Evolutionary conservation across 2,329 filamentous ascomycete species (phyloP), one percentile per base, ranked within the genome.

Genomic region (Microdochium nivale): DNA sequence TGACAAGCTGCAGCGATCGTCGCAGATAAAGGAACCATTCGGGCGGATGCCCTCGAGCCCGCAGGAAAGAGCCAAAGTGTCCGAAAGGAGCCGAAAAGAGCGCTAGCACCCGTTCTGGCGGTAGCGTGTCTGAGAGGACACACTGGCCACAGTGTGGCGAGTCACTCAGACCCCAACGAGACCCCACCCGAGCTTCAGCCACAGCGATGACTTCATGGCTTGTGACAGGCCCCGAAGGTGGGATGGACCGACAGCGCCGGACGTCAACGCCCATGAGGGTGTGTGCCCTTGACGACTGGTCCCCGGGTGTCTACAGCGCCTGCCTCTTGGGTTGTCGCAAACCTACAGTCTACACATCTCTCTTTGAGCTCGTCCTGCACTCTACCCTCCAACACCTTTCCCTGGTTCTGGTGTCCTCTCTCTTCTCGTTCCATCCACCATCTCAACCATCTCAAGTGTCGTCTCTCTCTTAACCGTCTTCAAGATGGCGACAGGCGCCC

Each of bases 401-500:
- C 47, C 48, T 47, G 30, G 25, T 48, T 35, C 43, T 52, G 44
- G 43, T 40, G 51, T 52, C 16, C 33, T 30, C 5, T 30, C 5
- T 25, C 47, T 24, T 40, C 48, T 30, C 21, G 14, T n/a, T 25
- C 24, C 47, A 27, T 47, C 25, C 25, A 46, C 40, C 16, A 23
- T n/a, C n/a, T n/a, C n/a, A n/a, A n/a, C n/a, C 16, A 19, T 8
- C 13, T 19, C n/a, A 5, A 24, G 3, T 16, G 7, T 3, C 19
- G n/a, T 44, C 3, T 19, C 7, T 7, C 19, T 4, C 40, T 21
- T 13, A 44, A 7, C 67, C 54, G 25, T 23, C 66, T 51, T 58
- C 67, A 61, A 59, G 51, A 64, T 68, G 60, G 57, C 55, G 47
- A 53, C 60, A 47, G 68, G 67, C 50, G 58, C 72, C 9, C 78